Evolutionary conservation across 2,329 filamentous ascomycete species (phyloP).

Genomic region (Decorospora gaudefroyi): DNA sequence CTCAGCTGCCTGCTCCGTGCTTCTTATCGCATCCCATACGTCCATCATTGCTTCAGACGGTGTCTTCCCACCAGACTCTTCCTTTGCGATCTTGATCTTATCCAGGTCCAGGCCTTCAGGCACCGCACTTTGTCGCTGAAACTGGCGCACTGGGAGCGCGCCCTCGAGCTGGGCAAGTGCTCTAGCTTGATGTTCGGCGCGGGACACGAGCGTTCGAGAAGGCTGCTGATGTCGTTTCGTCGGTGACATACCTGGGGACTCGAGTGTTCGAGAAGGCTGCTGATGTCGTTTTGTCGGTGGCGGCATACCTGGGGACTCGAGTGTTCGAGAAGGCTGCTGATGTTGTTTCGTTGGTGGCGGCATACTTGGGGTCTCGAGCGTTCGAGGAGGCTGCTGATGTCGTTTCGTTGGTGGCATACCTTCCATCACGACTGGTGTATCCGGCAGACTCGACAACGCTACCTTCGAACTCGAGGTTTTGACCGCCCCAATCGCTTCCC

Average conservation of each 20-base stretch:
- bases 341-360: neutral
- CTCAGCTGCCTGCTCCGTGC: too few species aligned
- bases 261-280: slow-evolving; percentile 2
- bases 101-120: slow-evolving; percentile 5
- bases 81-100: neutral
- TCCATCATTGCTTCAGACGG: neutral
- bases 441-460: accelerated
- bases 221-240: slow-evolving; percentile 1
- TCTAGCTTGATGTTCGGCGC: slow-evolving; percentile 8
- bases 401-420: neutral
- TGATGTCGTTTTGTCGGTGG: neutral
- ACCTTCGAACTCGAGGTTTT: neutral
- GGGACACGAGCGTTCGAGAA: neutral
- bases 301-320: accelerated
- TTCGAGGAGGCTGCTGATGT: slow-evolving; percentile 4
- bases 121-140: slow-evolving; percentile 7
- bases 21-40: neutral
- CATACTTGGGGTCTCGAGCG: neutral
- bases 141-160: neutral
- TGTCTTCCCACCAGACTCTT: neutral
- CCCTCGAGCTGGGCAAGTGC: neutral
- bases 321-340: slow-evolving; percentile 4
- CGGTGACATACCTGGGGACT: accelerated
- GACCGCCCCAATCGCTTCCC: neutral
- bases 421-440: neutral